Evolutionary conservation across 2,329 filamentous ascomycete genomes (phyloP).

Genomic region (Fusarium verrucosum): DNA sequence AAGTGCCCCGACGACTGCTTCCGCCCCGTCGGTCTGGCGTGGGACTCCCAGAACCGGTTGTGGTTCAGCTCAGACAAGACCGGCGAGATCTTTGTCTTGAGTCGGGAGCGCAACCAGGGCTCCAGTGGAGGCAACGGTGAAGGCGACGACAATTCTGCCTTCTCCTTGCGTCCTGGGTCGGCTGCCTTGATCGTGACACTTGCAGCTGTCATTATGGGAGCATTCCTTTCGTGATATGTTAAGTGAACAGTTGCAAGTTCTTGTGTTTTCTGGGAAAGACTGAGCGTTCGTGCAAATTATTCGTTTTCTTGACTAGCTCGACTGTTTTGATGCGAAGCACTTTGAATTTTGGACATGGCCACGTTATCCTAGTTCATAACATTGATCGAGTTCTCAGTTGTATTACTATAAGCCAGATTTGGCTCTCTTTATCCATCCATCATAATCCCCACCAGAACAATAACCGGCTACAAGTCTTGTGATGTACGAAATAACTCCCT

Average conservation of each 20-base stretch:
- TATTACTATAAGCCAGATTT: conserved; percentile 13
- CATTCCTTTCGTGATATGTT: conserved; percentile 43
- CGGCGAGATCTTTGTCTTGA: conserved; percentile 71
- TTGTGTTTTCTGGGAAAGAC: neutral
- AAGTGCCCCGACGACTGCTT: conserved; percentile 68
- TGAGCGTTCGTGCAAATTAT: neutral
- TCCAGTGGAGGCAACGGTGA: conserved; percentile 7
- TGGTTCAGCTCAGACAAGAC: conserved; percentile 71
- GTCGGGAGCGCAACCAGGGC: conserved; percentile 5
- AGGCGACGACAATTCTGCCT: conserved; percentile 32
- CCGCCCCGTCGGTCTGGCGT: conserved; percentile 68
- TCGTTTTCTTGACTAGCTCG: neutral
- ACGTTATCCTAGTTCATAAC: conserved; percentile 6
- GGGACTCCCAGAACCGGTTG: conserved; percentile 62
- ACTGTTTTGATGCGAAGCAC: neutral
- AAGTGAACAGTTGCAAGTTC: neutral
- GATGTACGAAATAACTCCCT: neutral
- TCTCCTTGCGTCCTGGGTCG: conserved; percentile 30
- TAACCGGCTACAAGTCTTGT: neutral
- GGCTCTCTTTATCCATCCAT: neutral
- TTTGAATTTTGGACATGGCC: neutral
- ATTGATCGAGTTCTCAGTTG: conserved; percentile 15
- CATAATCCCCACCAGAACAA: neutral
- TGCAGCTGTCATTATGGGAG: conserved; percentile 43
- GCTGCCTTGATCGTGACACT: conserved; percentile 41